These are phyloP conservation scores for Calonectria leucothoes DNA, from an alignment of 2,329 filamentous ascomycete species.

Conservation along the genomic window DNA sequence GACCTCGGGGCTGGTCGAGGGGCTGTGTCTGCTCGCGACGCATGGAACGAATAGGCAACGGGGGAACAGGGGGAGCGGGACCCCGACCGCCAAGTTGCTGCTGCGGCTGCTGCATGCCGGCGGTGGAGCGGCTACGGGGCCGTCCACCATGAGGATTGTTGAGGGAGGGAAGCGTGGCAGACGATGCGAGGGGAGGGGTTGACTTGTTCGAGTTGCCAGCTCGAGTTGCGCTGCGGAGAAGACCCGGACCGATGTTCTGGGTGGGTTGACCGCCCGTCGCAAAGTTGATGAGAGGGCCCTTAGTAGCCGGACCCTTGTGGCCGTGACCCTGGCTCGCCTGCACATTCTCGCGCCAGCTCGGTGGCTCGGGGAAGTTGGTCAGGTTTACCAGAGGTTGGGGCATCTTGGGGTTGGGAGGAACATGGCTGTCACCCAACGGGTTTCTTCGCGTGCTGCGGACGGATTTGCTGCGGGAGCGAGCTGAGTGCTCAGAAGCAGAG, in stretches of 20 bases:
- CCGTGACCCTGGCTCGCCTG: constrained; percentile 59
- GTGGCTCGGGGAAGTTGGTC: constrained; percentile 71
- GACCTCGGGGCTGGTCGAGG: constrained; percentile 35
- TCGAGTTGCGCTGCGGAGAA: constrained; percentile 31
- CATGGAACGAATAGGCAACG: constrained; percentile 42
- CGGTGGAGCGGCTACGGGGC: constrained; percentile 42
- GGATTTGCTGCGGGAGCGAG: constrained; percentile 46
- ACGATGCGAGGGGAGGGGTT: constrained; percentile 21
- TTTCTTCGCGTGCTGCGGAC: constrained; percentile 34
- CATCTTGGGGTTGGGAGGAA: constrained; percentile 32
- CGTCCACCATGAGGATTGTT: constrained; percentile 17
- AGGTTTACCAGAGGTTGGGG: constrained; percentile 76
- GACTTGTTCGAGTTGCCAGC: constrained; percentile 13
- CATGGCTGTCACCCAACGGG: constrained; percentile 20
- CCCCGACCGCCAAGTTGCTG: constrained; percentile 7
- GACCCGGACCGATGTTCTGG: constrained; percentile 29
- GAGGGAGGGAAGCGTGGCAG: constrained; percentile 15
- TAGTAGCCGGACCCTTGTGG: constrained; percentile 50
- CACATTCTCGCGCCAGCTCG: constrained; percentile 60
- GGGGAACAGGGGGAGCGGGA: constrained; percentile 39
- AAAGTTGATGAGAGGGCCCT: constrained; percentile 60
- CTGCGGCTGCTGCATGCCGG: constrained; percentile 26
- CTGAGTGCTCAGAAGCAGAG: constrained; percentile 51
- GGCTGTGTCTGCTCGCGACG: constrained; percentile 41
- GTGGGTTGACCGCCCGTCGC: constrained; percentile 47